These are phyloP conservation scores for Linderina pennispora DNA, from an alignment of 192 early-diverging fungal species.

Conservation along the genomic window DNA sequence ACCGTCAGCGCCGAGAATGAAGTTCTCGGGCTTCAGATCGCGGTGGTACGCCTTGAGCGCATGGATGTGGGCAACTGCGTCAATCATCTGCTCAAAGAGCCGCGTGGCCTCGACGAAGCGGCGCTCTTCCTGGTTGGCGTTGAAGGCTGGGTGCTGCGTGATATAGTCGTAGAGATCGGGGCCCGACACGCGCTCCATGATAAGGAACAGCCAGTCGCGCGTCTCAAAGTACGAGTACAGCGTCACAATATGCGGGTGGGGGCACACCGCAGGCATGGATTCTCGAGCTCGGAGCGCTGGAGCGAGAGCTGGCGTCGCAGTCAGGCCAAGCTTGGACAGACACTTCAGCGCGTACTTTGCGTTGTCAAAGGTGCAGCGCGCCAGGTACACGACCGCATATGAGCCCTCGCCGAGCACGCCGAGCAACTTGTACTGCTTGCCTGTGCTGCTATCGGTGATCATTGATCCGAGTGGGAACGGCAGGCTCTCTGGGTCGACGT, in stretches of 20 bases:
- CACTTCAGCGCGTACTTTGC: constrained; percentile 67
- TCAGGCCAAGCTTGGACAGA: constrained; percentile 55
- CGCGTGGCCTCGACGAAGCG: constrained; percentile 44
- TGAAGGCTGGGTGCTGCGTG: constrained; percentile 43
- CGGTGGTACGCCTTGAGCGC: constrained; percentile 78
- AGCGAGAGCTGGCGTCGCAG: constrained; percentile 54
- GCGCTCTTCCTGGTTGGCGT: constrained; percentile 43
- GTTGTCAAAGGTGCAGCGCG: constrained; percentile 50
- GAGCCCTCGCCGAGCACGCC: constrained; percentile 65
- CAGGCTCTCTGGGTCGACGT: constrained; percentile 40
- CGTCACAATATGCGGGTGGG: constrained; percentile 60
- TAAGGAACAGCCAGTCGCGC: constrained; percentile 53
- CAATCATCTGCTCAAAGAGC: constrained; percentile 64
- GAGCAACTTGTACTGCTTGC: constrained; percentile 39
- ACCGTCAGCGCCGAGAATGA: constrained; percentile 57
- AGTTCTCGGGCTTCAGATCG: constrained; percentile 84
- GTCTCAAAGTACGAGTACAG: constrained; percentile 62
- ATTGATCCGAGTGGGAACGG: constrained; percentile 46
- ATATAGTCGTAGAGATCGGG: constrained; percentile 52
- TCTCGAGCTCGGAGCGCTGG: constrained; percentile 59
- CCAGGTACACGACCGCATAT: constrained; percentile 72
- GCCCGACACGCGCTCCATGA: constrained; percentile 56
- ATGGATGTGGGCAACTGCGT: constrained; percentile 75
- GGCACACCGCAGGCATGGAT: constrained; percentile 58
- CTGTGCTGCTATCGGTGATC: constrained; percentile 36